Conservation (phyloP, 176 grass and related monocot species). For the Aegilops speltoides region DNA sequence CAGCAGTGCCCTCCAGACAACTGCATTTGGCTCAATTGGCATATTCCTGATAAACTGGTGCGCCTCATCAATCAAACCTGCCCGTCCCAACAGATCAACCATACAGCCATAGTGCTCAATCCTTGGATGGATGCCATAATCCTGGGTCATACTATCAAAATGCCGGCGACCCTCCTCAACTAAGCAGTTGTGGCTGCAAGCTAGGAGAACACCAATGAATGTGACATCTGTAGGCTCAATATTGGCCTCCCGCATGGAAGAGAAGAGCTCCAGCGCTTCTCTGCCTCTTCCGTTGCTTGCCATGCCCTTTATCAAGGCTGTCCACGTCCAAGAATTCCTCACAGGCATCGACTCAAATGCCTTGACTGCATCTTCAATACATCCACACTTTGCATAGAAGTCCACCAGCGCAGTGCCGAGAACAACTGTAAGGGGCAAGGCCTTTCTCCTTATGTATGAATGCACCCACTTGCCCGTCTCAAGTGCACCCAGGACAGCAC, state of each 20-base stretch:
- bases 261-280: slow-evolving; percentile 57
- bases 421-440: slow-evolving; percentile 36
- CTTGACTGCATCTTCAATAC: slow-evolving; percentile 44
- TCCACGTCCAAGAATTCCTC: slow-evolving; percentile 69
- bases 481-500: slow-evolving; percentile 61
- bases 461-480: slow-evolving; percentile 79
- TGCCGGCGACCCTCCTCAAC: slow-evolving; percentile 44
- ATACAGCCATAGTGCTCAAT: slow-evolving; percentile 76
- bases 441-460: slow-evolving; percentile 48
- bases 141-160: slow-evolving; percentile 55
- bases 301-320: slow-evolving; percentile 67
- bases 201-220: slow-evolving; percentile 64
- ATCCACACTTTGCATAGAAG: slow-evolving; percentile 76
- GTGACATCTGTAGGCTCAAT: slow-evolving; percentile 59
- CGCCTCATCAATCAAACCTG: slow-evolving; percentile 62
- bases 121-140: slow-evolving; percentile 57
- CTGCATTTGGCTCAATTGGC: slow-evolving; percentile 57
- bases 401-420: slow-evolving; percentile 74
- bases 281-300: slow-evolving; percentile 52
- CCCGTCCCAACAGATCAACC: slow-evolving; percentile 67
- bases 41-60: slow-evolving; percentile 60
- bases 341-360: slow-evolving; percentile 54
- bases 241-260: slow-evolving; percentile 43
- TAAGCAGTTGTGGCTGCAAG: slow-evolving; percentile 67
- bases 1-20: slow-evolving; percentile 59